A percentile compares a stretch with the other conserved stretches of the same genome.
Conservation (phyloP, 164 flowering plant species). For the Chimonanthus salicifolius region DNA sequence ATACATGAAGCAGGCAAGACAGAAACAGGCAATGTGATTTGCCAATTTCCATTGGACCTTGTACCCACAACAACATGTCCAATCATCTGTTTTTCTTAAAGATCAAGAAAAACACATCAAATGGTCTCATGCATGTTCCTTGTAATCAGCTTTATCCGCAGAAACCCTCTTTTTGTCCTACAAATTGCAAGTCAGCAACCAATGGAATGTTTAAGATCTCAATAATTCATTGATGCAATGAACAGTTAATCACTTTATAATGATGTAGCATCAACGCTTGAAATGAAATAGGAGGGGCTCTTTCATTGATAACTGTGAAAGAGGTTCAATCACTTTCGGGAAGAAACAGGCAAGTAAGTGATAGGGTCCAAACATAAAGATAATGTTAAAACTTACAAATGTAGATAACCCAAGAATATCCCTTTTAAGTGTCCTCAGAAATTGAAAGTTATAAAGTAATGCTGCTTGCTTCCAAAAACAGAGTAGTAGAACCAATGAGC, state of each 20-base stretch:
- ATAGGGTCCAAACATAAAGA: neutral
- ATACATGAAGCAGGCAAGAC: too few relatives aligned
- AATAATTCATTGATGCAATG: neutral
- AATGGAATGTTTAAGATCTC: neutral
- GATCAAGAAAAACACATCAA: too few relatives aligned
- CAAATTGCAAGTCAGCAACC: neutral
- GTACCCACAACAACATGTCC: too few relatives aligned
- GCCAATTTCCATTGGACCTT: too few relatives aligned
- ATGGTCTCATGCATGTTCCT: neutral
- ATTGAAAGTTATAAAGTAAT: neutral
- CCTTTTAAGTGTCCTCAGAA: neutral
- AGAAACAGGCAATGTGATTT: too few relatives aligned
- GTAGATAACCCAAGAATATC: neutral
- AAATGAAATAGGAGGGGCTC: too few relatives aligned
- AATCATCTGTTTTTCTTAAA: too few relatives aligned
- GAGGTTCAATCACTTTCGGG: neutral
- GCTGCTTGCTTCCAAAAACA: neutral
- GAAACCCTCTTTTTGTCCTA: neutral
- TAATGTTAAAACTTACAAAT: neutral
- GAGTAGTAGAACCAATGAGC: too few relatives aligned
- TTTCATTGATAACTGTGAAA: neutral
- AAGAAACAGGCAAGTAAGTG: neutral
- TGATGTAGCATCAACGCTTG: too few relatives aligned
- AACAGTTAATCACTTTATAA: neutral
- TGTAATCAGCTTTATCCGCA: neutral